phyloP scores from a whole-genome alignment of 2,329 filamentous ascomycete genomes.

The Colletotrichum magnum region DNA sequence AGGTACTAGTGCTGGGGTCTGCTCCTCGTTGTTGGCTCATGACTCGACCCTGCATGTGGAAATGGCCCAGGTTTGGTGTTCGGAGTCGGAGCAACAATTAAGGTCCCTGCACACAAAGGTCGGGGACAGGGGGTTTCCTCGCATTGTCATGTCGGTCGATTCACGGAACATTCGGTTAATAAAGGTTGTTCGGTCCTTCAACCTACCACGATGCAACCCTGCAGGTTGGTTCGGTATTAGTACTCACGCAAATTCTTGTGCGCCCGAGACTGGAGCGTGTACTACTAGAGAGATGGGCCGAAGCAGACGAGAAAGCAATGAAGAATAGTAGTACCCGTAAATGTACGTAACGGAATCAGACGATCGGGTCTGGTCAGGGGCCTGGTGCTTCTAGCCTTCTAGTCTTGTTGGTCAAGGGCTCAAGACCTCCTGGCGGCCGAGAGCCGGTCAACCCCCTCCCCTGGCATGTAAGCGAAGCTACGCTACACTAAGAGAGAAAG shows the following conservation, averaged over 20 bases:
- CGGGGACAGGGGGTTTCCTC: background rate
- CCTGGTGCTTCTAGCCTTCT: too few relatives aligned
- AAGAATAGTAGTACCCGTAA: background rate
- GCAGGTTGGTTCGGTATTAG: too few relatives aligned
- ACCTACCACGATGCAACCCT: background rate
- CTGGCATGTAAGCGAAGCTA: too few relatives aligned
- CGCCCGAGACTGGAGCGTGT: too few relatives aligned
- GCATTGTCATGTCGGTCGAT: slow-evolving; percentile 10
- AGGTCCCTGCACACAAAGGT: background rate
- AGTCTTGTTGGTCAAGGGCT: too few relatives aligned
- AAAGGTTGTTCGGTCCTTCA: background rate
- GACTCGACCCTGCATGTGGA: slow-evolving; percentile 4
- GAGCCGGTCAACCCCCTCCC: too few relatives aligned
- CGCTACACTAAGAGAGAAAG: too few relatives aligned
- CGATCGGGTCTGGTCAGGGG: background rate
- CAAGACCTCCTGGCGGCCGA: too few relatives aligned
- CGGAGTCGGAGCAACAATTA: background rate
- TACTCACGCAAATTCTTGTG: too few relatives aligned
- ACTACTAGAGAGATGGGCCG: background rate
- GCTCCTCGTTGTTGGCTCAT: slow-evolving; percentile 11
- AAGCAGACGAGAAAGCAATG: background rate
- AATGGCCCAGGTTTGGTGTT: background rate
- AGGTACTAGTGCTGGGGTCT: too few relatives aligned
- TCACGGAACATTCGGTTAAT: slow-evolving; percentile 10
- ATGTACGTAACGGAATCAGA: slow-evolving; percentile 21